Evolutionary conservation across 2,329 filamentous ascomycete species (phyloP).

Genomic region (Boeremia lycopersici): DNA sequence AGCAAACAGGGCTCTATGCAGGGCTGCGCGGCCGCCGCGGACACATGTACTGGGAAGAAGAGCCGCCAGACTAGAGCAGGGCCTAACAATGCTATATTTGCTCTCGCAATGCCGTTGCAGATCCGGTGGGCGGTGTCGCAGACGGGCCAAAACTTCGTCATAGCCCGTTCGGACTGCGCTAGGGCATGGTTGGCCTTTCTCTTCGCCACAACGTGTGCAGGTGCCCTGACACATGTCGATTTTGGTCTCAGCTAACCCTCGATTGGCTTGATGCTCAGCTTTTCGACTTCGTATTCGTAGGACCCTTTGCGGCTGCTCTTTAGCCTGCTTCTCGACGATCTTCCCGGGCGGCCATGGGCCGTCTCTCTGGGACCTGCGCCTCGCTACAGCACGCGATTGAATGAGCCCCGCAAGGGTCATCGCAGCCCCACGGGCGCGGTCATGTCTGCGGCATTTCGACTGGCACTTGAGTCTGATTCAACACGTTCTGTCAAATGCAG

Average conservation of each 20-base stretch:
- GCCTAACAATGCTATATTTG: conserved; percentile 34
- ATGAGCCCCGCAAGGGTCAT: conserved; percentile 13
- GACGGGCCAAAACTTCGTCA: conserved; percentile 18
- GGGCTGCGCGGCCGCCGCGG: conserved; percentile 15
- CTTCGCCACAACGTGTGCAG: conserved; percentile 27
- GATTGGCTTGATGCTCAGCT: conserved; percentile 9
- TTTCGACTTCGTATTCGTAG: conserved; percentile 7
- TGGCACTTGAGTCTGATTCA: background rate
- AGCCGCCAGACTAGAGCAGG: conserved; percentile 21
- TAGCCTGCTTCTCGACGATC: conserved; percentile 7
- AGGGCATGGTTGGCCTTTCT: conserved; percentile 8
- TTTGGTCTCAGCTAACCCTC: background rate
- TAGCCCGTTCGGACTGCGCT: conserved; percentile 11
- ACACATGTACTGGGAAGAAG: conserved; percentile 21
- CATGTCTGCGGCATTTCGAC: conserved; percentile 3
- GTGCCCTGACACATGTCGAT: conserved; percentile 3
- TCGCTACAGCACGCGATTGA: conserved; percentile 12
- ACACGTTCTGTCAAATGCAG: background rate
- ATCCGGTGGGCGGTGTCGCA: conserved; percentile 29
- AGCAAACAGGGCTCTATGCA: conserved; percentile 32
- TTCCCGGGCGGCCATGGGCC: conserved; percentile 4
- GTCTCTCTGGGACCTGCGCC: conserved; percentile 15
- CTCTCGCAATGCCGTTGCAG: conserved; percentile 27
- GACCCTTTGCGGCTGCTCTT: background rate
- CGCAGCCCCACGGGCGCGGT: conserved; percentile 5